These are phyloP conservation scores for Tetrapisispora fleetii DNA, from an alignment of 805 yeast species.

Conservation along the genomic window DNA sequence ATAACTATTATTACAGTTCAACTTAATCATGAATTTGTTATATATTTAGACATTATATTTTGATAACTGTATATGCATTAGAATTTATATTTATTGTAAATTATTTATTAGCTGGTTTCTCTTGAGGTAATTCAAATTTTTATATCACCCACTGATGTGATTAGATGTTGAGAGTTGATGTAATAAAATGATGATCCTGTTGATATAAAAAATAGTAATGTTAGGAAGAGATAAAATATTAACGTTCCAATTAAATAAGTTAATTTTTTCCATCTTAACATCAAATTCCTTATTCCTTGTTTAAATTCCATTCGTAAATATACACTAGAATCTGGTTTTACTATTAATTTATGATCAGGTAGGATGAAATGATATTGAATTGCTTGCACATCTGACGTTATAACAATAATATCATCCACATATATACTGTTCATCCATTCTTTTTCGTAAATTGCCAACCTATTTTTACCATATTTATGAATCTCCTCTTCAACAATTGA, in stretches of 20 bases:
- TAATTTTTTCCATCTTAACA: constrained; percentile 18
- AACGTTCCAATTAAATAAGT: constrained; percentile 19
- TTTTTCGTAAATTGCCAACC: constrained; percentile 8
- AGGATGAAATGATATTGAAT: constrained; percentile 1
- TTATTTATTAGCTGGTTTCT: neutral
- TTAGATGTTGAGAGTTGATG: neutral
- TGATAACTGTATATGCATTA: neutral
- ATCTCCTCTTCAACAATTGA: constrained; percentile 6
- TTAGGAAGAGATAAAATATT: constrained; percentile 11
- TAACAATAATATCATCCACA: constrained; percentile 11
- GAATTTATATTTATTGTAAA: neutral
- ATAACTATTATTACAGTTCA: neutral
- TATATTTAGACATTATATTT: neutral
- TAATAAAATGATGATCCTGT: constrained; percentile 8
- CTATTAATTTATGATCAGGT: constrained; percentile 6
- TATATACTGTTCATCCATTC: constrained; percentile 20
- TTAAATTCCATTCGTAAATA: constrained; percentile 19
- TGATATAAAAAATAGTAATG: constrained; percentile 12
- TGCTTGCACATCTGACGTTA: constrained; percentile 2
- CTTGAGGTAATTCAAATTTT: neutral
- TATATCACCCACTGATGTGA: neutral
- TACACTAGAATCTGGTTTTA: constrained; percentile 15
- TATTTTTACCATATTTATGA: constrained; percentile 9
- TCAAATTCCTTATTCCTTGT: constrained; percentile 24
- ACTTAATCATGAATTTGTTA: neutral